Conservation (phyloP, 192 early-diverging fungal genomes). For the Rhizophagus clarus region DNA sequence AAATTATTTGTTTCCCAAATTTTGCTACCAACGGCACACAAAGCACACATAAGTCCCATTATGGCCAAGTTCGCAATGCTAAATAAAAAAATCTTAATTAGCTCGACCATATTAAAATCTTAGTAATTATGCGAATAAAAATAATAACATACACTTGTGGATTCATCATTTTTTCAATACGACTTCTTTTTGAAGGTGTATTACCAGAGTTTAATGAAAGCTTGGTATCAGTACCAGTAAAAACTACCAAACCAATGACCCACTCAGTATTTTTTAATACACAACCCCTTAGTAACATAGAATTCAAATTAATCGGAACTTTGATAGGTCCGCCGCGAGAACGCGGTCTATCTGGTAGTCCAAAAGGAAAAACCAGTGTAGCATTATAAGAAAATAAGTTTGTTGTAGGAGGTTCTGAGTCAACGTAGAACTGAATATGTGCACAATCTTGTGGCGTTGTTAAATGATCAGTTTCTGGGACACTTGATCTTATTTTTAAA, state of each 20-base stretch:
- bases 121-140: background rate
- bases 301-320: constrained; percentile 62
- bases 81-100: constrained; percentile 41
- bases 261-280: constrained; percentile 75
- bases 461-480: constrained; percentile 53
- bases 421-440: constrained; percentile 45
- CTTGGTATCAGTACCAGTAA: constrained; percentile 78
- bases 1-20: constrained; percentile 32
- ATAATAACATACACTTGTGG: constrained; percentile 53
- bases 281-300: constrained; percentile 72
- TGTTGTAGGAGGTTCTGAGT: constrained; percentile 61
- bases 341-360: constrained; percentile 5
- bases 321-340: constrained; percentile 21
- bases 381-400: constrained; percentile 68
- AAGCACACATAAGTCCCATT: constrained; percentile 67
- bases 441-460: constrained; percentile 58
- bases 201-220: constrained; percentile 74
- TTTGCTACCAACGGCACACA: constrained; percentile 45
- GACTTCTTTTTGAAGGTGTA: constrained; percentile 68
- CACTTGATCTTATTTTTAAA: constrained; percentile 66
- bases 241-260: constrained; percentile 72
- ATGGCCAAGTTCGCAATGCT: constrained; percentile 70
- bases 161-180: constrained; percentile 74
- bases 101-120: background rate
- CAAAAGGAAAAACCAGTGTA: constrained; percentile 44